phyloP scores from a whole-genome alignment of 495 filamentous ascomycete genomes.

The Jackrogersella multiformis region DNA sequence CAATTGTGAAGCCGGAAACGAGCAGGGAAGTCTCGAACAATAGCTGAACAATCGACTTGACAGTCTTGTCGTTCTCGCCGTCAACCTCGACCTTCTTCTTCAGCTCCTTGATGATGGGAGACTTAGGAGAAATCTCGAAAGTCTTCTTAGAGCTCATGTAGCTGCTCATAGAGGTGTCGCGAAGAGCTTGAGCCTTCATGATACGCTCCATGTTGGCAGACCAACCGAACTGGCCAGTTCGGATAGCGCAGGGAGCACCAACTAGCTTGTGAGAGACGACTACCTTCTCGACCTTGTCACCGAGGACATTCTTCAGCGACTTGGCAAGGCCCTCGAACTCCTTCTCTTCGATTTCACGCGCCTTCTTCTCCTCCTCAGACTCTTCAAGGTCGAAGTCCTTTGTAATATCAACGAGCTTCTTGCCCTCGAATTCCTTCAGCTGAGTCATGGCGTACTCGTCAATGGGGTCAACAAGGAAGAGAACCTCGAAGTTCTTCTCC shows the following conservation, averaged over 20 bases:
- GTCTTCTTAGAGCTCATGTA: slow-evolving; percentile 99
- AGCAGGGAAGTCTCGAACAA: slow-evolving; percentile 98
- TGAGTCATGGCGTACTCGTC: slow-evolving; percentile 99
- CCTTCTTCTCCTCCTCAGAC: slow-evolving; percentile 98
- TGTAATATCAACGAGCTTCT: slow-evolving; percentile 99
- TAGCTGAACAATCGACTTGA: slow-evolving; percentile 97
- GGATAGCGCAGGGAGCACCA: slow-evolving; percentile 96
- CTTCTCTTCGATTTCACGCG: slow-evolving; percentile 97
- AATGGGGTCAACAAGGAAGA: slow-evolving; percentile 99
- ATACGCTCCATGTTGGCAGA: slow-evolving; percentile 99
- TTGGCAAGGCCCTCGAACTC: slow-evolving; percentile 94
- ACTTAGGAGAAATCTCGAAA: slow-evolving; percentile 99
- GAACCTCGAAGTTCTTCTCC: slow-evolving; percentile 99
- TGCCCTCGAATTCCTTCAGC: slow-evolving; percentile 99
- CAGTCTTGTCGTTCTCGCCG: slow-evolving; percentile 96
- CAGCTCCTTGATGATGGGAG: slow-evolving; percentile 96
- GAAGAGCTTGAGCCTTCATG: slow-evolving; percentile 99
- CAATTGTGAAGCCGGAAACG: slow-evolving; percentile 98
- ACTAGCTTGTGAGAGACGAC: slow-evolving; percentile 98
- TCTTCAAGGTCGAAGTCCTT: slow-evolving; percentile 99
- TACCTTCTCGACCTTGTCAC: slow-evolving; percentile 99
- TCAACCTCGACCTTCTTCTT: slow-evolving; percentile 98
- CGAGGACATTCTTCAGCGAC: slow-evolving; percentile 97
- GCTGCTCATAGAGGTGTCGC: slow-evolving; percentile 98
- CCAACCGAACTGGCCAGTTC: slow-evolving; percentile 99